These are phyloP conservation scores for Carpinus viminea DNA, from an alignment of 306 rosid species.

Conservation along the genomic window DNA sequence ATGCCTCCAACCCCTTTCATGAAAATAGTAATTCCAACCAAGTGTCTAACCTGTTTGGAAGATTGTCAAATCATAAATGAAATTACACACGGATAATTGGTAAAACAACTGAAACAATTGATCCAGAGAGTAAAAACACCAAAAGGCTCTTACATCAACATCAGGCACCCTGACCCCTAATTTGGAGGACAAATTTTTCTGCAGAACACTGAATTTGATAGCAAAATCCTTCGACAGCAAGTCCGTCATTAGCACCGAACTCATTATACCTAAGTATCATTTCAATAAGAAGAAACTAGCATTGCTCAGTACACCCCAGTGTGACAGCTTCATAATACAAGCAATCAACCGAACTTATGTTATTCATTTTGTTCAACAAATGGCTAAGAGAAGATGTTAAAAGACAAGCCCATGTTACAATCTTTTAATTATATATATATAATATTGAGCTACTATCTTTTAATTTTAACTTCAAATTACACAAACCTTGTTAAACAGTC, in stretches of 20 bases:
- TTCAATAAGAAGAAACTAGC: conserved; percentile 28
- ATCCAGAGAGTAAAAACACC: conserved; percentile 9
- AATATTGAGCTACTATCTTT: background rate
- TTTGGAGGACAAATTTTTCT: conserved; percentile 50
- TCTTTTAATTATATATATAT: too few relatives aligned
- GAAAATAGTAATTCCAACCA: conserved; percentile 50
- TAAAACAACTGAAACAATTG: conserved; percentile 3
- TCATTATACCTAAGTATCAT: conserved; percentile 66
- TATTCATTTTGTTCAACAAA: background rate
- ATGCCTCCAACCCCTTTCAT: conserved; percentile 84
- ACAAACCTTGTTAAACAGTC: too few relatives aligned
- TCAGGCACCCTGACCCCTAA: conserved; percentile 57
- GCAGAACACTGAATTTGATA: conserved; percentile 54
- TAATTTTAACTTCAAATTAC: too few relatives aligned
- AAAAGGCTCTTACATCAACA: conserved; percentile 52
- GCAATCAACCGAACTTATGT: background rate
- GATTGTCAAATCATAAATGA: conserved; percentile 29
- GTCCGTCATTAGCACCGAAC: conserved; percentile 74
- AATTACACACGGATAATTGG: conserved; percentile 1
- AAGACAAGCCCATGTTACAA: background rate
- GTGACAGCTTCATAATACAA: conserved; percentile 7
- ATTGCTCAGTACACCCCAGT: background rate
- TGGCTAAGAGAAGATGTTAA: background rate
- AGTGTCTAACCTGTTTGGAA: conserved; percentile 54
- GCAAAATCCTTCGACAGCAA: conserved; percentile 64